These are phyloP conservation scores for Nothopassalora personata DNA, from an alignment of 2,329 filamentous ascomycete genomes.

Conservation along the genomic window DNA sequence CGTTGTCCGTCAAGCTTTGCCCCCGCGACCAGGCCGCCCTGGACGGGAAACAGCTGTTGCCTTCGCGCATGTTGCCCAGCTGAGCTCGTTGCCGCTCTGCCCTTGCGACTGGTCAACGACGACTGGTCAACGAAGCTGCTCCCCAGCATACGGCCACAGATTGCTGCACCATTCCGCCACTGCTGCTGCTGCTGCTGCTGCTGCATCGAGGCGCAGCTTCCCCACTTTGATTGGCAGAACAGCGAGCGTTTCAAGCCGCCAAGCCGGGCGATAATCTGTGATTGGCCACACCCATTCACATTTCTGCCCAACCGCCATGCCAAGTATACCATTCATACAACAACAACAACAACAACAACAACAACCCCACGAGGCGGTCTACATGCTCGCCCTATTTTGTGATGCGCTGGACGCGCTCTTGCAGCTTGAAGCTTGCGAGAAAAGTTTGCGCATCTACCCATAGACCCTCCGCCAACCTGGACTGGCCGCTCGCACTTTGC, in stretches of 20 bases:
- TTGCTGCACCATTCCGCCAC: background rate
- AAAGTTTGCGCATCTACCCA: background rate
- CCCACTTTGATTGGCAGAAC: background rate
- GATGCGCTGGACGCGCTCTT: background rate
- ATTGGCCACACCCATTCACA: background rate
- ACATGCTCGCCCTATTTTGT: background rate
- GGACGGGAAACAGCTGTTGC: background rate
- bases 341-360: background rate
- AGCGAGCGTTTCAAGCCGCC: background rate
- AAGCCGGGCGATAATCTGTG: background rate
- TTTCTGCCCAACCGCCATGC: background rate
- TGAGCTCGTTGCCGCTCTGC: background rate
- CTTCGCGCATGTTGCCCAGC: background rate
- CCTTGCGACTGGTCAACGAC: background rate
- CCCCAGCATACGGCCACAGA: background rate
- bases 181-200: too few species aligned
- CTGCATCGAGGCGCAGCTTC: background rate
- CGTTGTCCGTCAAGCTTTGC: background rate
- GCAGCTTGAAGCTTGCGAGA: background rate
- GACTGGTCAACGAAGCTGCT: too few species aligned
- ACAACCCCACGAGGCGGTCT: background rate
- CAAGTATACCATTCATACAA: constrained; percentile 1
- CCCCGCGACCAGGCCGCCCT: background rate
- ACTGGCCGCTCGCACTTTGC: background rate
- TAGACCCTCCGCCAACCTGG: background rate